Conservation (phyloP, 768 basidiomycete species). For the Trametes sanguinea region DNA sequence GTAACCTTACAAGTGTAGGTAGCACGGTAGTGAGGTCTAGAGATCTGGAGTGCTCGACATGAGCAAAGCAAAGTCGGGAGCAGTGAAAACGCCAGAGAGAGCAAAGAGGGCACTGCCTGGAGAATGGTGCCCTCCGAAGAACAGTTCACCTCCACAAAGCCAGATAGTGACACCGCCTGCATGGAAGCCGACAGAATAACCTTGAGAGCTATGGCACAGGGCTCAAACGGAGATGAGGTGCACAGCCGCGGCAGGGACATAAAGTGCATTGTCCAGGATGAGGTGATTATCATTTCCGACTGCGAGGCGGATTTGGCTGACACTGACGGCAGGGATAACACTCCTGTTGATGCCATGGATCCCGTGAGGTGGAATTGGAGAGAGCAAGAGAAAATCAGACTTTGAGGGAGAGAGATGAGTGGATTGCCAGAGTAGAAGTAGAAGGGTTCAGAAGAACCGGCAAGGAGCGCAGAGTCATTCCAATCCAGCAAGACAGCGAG, state of each 20-base stretch:
- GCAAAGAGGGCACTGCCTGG: not conserved
- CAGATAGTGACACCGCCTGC: not conserved
- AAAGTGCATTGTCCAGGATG: conserved; percentile 13
- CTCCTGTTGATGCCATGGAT: conserved; percentile 35
- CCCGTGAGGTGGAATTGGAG: conserved; percentile 24
- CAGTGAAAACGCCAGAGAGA: conserved; percentile 4
- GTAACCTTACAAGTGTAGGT: no score
- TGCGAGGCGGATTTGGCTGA: conserved; percentile 30
- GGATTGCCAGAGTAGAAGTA: conserved; percentile 21
- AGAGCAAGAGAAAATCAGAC: conserved; percentile 30
- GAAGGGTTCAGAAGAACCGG: not conserved
- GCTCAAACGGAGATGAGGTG: conserved; percentile 16
- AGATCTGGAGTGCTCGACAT: conserved; percentile 7
- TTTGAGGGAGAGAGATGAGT: conserved; percentile 29
- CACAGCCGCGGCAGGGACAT: conserved; percentile 8
- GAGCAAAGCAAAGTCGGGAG: no score
- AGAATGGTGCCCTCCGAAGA: not conserved
- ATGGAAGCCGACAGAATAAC: conserved; percentile 1
- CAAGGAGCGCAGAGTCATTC: not conserved
- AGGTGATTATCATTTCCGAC: conserved; percentile 21
- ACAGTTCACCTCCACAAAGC: not conserved
- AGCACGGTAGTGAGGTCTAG: conserved; percentile 27
- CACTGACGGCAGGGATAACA: conserved; percentile 28
- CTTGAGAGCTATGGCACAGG: conserved; percentile 5
- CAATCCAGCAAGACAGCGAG: not conserved